phyloP scores from a whole-genome alignment of 805 yeast species.

The Candida parachauliodes region DNA sequence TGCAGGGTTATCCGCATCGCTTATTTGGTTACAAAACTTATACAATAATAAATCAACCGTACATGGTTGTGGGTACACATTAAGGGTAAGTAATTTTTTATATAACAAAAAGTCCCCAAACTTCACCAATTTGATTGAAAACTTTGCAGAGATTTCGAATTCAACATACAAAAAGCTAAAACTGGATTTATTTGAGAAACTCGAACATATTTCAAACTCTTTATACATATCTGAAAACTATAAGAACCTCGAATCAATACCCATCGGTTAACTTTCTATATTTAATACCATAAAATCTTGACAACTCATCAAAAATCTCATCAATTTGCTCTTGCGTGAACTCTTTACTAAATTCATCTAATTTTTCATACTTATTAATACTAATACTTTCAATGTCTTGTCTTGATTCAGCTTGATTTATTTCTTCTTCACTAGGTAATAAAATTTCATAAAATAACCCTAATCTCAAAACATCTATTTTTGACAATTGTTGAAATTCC shows the following conservation, averaged over 20 bases:
- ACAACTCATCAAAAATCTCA: slow-evolving; percentile 57
- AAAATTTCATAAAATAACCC: slow-evolving; percentile 74
- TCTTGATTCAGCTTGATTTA: slow-evolving; percentile 10
- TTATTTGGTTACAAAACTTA: slow-evolving; percentile 15
- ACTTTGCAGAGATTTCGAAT: not conserved
- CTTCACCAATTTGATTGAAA: not conserved
- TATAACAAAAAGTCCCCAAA: not conserved
- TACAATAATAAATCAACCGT: not conserved
- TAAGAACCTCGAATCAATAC: slow-evolving; percentile 34
- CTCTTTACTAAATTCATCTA: slow-evolving; percentile 4
- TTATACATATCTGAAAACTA: not conserved
- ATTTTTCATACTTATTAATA: slow-evolving; percentile 1
- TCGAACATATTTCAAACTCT: not conserved
- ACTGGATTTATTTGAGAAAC: not conserved
- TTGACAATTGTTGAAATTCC: slow-evolving; percentile 47
- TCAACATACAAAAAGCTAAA: not conserved
- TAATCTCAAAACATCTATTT: slow-evolving; percentile 47
- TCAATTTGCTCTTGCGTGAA: slow-evolving; percentile 43
- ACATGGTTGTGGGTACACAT: not conserved
- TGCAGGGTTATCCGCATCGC: slow-evolving; percentile 19
- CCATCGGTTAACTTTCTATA: slow-evolving; percentile 49
- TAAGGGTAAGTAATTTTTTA: not conserved
- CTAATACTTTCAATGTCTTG: slow-evolving; percentile 2
- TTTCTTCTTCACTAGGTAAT: slow-evolving; percentile 54
- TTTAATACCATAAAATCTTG: slow-evolving; percentile 64